A percentile compares a stretch with the other conserved stretches of the same genome.
phyloP scores from a whole-genome alignment of 495 filamentous ascomycete genomes.

The Xylaria palmicola region DNA sequence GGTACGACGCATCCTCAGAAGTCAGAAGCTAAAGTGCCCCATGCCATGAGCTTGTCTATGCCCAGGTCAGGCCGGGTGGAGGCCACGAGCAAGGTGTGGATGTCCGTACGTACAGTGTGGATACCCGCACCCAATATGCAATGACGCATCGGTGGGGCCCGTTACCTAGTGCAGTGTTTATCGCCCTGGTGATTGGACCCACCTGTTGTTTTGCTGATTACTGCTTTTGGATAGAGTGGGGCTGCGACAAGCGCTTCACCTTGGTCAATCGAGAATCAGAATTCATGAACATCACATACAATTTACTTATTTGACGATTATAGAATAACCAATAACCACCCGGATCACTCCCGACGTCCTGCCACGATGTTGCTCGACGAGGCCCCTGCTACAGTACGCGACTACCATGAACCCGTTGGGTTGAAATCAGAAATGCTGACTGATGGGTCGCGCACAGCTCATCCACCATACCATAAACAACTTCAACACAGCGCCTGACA shows the following conservation, averaged over 20 bases:
- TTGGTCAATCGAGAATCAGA: neutral
- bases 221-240: slow-evolving; percentile 3
- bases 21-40: neutral
- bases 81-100: slow-evolving; percentile 10
- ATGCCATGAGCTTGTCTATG: neutral
- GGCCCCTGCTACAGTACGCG: slow-evolving; percentile 75
- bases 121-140: neutral
- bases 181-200: slow-evolving; percentile 16
- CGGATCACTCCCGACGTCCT: neutral
- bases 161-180: neutral
- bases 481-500: slow-evolving; percentile 92
- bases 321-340: neutral
- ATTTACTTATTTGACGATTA: neutral
- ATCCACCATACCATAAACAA: slow-evolving; percentile 87
- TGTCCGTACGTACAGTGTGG: no score
- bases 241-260: neutral
- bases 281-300: neutral
- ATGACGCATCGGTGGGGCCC: slow-evolving; percentile 1
- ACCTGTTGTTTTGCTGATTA: slow-evolving; percentile 13
- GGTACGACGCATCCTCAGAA: neutral
- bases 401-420: neutral
- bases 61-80: neutral
- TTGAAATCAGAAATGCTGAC: neutral
- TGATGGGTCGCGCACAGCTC: slow-evolving; percentile 52
- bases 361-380: slow-evolving; percentile 93